Conservation (phyloP, 2,329 filamentous ascomycete species). For the Annulohypoxylon truncatum region DNA sequence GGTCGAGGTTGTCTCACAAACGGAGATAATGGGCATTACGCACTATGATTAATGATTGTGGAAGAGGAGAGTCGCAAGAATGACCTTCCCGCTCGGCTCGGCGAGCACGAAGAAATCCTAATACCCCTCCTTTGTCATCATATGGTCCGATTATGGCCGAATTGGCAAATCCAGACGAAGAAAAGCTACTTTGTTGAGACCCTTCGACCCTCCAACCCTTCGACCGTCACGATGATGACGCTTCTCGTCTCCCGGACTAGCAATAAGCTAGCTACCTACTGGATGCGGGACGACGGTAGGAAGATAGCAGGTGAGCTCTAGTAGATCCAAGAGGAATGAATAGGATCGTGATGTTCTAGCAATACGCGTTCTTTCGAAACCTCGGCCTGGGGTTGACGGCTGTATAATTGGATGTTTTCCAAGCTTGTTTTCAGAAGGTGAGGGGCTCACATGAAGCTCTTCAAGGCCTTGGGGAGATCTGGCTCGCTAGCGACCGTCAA, state of each 20-base stretch:
- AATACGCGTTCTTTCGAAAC: slow-evolving; percentile 40
- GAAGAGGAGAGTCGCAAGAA: slow-evolving; percentile 29
- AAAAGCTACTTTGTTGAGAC: slow-evolving; percentile 33
- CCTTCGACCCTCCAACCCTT: neutral
- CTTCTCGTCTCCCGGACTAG: neutral
- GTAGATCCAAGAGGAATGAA: slow-evolving; percentile 19
- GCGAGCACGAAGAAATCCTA: slow-evolving; percentile 38
- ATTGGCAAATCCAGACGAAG: slow-evolving; percentile 40
- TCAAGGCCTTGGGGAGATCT: slow-evolving; percentile 43
- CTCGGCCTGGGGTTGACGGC: slow-evolving; percentile 41
- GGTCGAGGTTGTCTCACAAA: slow-evolving; percentile 47
- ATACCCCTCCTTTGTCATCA: slow-evolving; percentile 45
- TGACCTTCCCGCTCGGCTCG: slow-evolving; percentile 43
- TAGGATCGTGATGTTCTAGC: neutral
- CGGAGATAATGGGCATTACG: slow-evolving; percentile 48
- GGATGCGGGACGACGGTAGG: neutral
- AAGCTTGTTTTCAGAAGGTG: slow-evolving; percentile 41
- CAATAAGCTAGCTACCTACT: neutral
- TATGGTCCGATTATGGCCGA: slow-evolving; percentile 43
- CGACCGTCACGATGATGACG: slow-evolving; percentile 6
- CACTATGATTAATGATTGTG: slow-evolving; percentile 39
- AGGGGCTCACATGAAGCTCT: slow-evolving; percentile 44
- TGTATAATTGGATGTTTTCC: slow-evolving; percentile 42
- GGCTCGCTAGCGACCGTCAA: slow-evolving; percentile 48
- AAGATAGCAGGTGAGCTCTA: slow-evolving; percentile 1